Conservation (phyloP, 208 protist species). For the Trypanosoma scelopori region DNA sequence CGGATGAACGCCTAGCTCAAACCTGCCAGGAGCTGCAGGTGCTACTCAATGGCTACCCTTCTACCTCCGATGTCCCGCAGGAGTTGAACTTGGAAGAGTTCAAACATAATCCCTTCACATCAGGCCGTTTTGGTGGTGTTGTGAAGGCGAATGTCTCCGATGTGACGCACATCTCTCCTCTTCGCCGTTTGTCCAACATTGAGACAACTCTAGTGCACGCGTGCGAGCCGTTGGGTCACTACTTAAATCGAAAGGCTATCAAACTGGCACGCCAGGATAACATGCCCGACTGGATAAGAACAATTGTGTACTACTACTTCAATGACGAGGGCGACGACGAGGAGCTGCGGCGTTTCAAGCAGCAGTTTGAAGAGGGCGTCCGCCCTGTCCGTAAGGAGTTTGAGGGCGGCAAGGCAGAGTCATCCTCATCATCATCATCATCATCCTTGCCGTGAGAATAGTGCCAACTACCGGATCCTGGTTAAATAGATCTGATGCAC, state of each 20-base stretch:
- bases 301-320: slow-evolving; percentile 63
- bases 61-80: slow-evolving; percentile 1
- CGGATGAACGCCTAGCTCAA: slow-evolving; percentile 33
- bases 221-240: slow-evolving; percentile 27
- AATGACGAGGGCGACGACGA: slow-evolving; percentile 53
- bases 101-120: slow-evolving; percentile 60
- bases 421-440: neutral
- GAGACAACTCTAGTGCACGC: slow-evolving; percentile 33
- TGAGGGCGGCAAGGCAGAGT: slow-evolving; percentile 10
- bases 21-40: slow-evolving; percentile 53
- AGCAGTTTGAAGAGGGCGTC: slow-evolving; percentile 21
- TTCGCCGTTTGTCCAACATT: slow-evolving; percentile 32
- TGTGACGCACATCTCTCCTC: slow-evolving; percentile 24
- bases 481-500: neutral
- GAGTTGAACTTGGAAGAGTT: slow-evolving; percentile 27
- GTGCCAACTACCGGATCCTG: no score
- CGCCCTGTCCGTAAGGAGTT: slow-evolving; percentile 27
- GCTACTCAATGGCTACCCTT: slow-evolving; percentile 55
- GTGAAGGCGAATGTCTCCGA: slow-evolving; percentile 46
- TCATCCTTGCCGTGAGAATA: neutral
- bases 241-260: slow-evolving; percentile 33
- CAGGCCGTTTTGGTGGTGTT: slow-evolving; percentile 48
- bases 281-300: slow-evolving; percentile 46
- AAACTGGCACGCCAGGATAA: slow-evolving; percentile 47
- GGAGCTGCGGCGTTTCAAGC: slow-evolving; percentile 10